phyloP scores from a whole-genome alignment of 331 rosid genomes.

The Pyracantha coccinea region DNA sequence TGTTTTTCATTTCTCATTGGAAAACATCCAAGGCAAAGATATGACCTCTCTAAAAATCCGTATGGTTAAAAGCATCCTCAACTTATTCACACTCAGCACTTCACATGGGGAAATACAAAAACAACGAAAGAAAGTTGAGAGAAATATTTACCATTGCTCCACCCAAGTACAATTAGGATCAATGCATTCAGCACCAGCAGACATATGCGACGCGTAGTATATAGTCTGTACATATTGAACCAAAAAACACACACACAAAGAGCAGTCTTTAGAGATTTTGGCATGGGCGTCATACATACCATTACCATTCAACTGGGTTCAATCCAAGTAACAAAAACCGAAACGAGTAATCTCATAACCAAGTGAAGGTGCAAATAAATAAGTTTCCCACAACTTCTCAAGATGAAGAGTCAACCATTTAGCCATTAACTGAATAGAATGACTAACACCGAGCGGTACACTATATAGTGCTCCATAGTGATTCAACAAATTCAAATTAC shows the following conservation, averaged over 20 bases:
- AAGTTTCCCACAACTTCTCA: not conserved
- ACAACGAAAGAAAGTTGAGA: not conserved
- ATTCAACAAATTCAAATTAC: not conserved
- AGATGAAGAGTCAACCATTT: too few relatives aligned
- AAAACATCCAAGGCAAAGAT: not conserved
- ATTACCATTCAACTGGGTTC: not conserved
- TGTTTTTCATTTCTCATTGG: not conserved
- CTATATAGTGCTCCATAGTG: not conserved
- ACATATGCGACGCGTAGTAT: slow-evolving; percentile 72
- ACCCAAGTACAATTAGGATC: slow-evolving; percentile 93
- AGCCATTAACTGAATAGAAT: too few relatives aligned
- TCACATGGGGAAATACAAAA: not conserved
- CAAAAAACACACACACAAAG: not conserved
- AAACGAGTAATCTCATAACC: not conserved
- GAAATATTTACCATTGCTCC: slow-evolving; percentile 74
- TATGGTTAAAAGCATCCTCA: not conserved
- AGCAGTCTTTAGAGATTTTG: not conserved
- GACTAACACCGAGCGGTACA: too few relatives aligned
- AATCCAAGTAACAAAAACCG: not conserved
- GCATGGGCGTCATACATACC: not conserved
- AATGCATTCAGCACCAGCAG: slow-evolving; percentile 98
- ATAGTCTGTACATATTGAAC: slow-evolving; percentile 52
- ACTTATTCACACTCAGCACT: not conserved
- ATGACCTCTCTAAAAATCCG: not conserved
- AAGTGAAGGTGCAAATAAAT: not conserved